A percentile compares a stretch with the other conserved stretches of the same genome.
phyloP scores from a whole-genome alignment of 2,329 filamentous ascomycete genomes.

The Cytospora piceicola region DNA sequence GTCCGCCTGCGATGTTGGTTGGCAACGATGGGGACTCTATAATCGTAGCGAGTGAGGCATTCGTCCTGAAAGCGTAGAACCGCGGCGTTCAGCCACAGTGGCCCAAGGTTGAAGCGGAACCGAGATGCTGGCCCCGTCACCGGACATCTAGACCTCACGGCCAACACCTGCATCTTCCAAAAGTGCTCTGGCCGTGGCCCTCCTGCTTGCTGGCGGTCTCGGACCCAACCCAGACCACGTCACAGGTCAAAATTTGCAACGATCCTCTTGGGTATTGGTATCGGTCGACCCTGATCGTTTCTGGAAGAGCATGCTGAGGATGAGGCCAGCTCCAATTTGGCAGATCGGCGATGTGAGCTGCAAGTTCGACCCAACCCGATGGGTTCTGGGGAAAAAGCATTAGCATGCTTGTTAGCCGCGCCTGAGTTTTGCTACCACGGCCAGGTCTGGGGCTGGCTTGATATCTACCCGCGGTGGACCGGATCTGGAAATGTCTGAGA shows the following conservation, averaged over 20 bases:
- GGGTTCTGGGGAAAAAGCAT: not conserved
- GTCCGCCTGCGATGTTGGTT: not conserved
- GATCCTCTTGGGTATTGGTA: not conserved
- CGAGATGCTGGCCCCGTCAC: not conserved
- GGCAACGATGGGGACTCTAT: not conserved
- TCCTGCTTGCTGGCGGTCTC: not conserved
- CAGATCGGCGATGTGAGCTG: not conserved
- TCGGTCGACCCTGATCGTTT: not conserved
- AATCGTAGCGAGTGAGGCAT: not conserved
- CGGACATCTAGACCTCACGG: not conserved
- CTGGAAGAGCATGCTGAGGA: not conserved
- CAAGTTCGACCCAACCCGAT: not conserved
- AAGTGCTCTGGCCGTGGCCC: not conserved
- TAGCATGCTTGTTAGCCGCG: not conserved
- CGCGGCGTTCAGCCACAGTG: not conserved
- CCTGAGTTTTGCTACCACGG: not conserved
- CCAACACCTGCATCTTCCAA: not conserved
- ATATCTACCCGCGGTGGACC: constrained; percentile 12
- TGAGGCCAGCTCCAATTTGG: not conserved
- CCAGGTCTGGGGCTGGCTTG: not conserved
- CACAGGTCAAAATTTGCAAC: not conserved
- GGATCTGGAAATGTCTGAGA: constrained; percentile 1
- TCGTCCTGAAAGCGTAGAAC: not conserved
- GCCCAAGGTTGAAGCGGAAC: not conserved
- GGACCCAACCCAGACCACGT: not conserved